Evolutionary conservation across 495 filamentous ascomycete species (phyloP), one percentile per base, ranked within the genome.

Genomic region (Mycothermus thermophilus): DNA sequence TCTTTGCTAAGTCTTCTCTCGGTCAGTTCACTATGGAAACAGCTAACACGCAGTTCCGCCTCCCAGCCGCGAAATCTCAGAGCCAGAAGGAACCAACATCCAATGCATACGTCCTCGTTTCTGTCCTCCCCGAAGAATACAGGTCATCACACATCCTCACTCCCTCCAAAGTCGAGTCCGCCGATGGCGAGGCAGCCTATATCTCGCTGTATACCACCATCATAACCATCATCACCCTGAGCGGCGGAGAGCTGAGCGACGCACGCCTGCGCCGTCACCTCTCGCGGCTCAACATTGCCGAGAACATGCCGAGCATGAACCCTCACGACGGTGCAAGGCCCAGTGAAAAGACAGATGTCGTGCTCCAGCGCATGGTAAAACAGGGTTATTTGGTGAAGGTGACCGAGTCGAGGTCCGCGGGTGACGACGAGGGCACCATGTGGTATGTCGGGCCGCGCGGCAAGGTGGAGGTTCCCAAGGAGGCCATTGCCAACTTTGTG

Each of bases 371-470:
- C 27, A 78, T 96, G 58, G 63, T 74, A 29, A 80, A 69, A 40
- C 83, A 96, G 27, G 82, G 82, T 0, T 97, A 96, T 48, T 57
- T 97, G 1, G 62, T 81, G 17, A 80, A 72, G 38, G 66, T 75
- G n/a, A 67, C 71, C 30, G 80, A 86, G 34, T 62, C 64, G 50
- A 70, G 71, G 22, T 23, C 25, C 1, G 38, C 28, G 4, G 64
- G 63, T 1, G 79, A 76, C n/a, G 80, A 86, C 14, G 83, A 92
- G 38, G 54, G 67, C 4, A 67, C 83, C 8, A 81, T 79, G 32
- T 93, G 76, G 61, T 71, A 79, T 38, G 68, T 93, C 17, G 86
- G 85, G 3, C 78, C 83, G 20, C 66, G 90, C 22, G 90, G 85
- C 10, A 94, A 83, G 59, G 62, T 83, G 9, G 90, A 97, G 52